Base-by-base conservation (phyloP, 1,284 basidiomycete species). In the Phellinidium pouzarii region DNA sequence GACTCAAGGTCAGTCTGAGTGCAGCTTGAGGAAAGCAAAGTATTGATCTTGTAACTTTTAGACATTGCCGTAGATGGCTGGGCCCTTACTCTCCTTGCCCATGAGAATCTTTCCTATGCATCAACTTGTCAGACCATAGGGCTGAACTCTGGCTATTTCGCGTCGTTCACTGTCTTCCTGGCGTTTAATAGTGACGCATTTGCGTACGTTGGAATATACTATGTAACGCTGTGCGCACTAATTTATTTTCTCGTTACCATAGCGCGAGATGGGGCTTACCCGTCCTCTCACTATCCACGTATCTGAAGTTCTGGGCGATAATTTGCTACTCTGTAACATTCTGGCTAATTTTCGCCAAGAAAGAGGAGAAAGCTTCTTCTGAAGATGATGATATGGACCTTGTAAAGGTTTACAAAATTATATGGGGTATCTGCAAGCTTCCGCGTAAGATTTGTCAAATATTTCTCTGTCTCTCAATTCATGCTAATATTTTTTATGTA, bases 41-140 rank as follows among this genome's bases (percentile, higher is more conserved):
- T 62, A 26, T 56, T 61, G 9, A 59, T 23, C 4, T 9, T 42
- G 6, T n/a, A n/a, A 51, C 38, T 43, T 50, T 26, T 58, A 91
- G 95, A 99, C 67, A 98, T 98, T 58, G 95, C 95, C 44, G 95
- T 99, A 17, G 95, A 99, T 64, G 95, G 94, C 38, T 99, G 96
- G 96, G 96, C 96, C 6, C 78, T 99, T 50, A 98, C 94, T 2
- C 81, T 99, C 42, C 82, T 99, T 50, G 98, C 95, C 1, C 84
- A 93, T 58, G 94, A 95, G 59, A 96, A 94, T 65, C 72, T 99
- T 38, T 92, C 93, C 19, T 99, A 96, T 64, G 96, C 96, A 4
- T 95, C 92, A 23, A 99, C 95, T 3, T 97, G 95, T 47, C 96
- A 99, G 68, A 99, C 96, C 0, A 91, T 99, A 53, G 96, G 96